These are phyloP conservation scores for Umbilicaria muhlenbergii DNA, from an alignment of 495 filamentous ascomycete species.

Conservation along the genomic window DNA sequence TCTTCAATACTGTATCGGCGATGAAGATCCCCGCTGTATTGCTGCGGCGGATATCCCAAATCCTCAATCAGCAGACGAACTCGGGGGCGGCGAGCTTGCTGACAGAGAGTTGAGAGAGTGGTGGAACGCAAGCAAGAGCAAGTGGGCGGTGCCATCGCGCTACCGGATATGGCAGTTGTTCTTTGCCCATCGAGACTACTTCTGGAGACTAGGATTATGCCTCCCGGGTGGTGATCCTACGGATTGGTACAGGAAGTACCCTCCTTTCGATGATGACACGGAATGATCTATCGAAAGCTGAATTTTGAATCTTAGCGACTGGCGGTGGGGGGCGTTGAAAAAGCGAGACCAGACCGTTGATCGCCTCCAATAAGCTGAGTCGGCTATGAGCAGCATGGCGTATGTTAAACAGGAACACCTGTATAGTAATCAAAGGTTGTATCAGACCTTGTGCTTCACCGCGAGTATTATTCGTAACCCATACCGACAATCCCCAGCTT, in stretches of 20 bases:
- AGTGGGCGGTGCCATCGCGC: constrained; percentile 38
- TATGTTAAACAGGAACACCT: too few species aligned
- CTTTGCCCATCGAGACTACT: constrained; percentile 91
- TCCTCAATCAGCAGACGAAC: constrained; percentile 13
- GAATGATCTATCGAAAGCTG: neutral
- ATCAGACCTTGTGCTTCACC: neutral
- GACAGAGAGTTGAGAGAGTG: constrained; percentile 9
- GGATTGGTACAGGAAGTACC: constrained; percentile 41
- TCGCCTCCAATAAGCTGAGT: too few species aligned
- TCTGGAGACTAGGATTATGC: constrained; percentile 83
- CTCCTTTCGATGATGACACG: constrained; percentile 1
- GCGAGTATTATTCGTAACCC: neutral
- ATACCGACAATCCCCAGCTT: too few species aligned
- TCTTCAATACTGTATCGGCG: constrained; percentile 53
- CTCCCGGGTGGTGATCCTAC: constrained; percentile 66
- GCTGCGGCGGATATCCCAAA: constrained; percentile 31
- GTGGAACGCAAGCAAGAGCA: constrained; percentile 10
- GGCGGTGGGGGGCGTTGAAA: too few species aligned
- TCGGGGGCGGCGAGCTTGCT: neutral
- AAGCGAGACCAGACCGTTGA: too few species aligned
- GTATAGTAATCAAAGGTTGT: too few species aligned
- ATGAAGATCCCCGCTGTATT: constrained; percentile 55
- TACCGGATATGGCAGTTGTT: constrained; percentile 81
- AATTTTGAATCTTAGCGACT: neutral
- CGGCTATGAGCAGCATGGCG: too few species aligned